phyloP scores from a whole-genome alignment of 1,139 yeast species.

The Candida sp. region DNA sequence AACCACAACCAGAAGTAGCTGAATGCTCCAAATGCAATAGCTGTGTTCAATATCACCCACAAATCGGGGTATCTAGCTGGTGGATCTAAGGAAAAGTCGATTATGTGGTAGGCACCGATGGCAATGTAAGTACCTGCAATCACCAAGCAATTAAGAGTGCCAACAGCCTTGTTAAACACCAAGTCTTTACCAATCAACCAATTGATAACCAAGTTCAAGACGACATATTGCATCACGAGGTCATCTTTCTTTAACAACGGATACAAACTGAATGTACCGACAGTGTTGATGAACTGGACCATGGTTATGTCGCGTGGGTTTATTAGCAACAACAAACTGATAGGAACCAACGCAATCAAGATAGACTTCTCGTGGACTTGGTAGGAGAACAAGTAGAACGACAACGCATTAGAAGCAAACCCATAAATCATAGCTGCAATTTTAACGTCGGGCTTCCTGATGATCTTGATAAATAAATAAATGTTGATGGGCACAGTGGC shows the following conservation, averaged over 20 bases:
- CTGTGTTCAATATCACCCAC: conserved; percentile 80
- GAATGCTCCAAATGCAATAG: conserved; percentile 79
- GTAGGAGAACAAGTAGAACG: conserved; percentile 88
- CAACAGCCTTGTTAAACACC: conserved; percentile 12
- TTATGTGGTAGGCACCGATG: conserved; percentile 53
- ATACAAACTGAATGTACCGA: conserved; percentile 85
- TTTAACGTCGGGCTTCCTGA: conserved; percentile 15
- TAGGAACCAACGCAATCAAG: conserved; percentile 85
- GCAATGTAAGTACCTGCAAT: conserved; percentile 64
- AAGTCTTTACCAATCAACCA: conserved; percentile 69
- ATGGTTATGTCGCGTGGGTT: conserved; percentile 59
- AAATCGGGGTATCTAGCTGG: conserved; percentile 78
- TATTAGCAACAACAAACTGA: conserved; percentile 67
- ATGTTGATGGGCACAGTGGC: conserved; percentile 73
- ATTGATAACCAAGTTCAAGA: conserved; percentile 66
- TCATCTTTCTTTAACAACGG: conserved; percentile 85
- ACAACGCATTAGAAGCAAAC: conserved; percentile 82
- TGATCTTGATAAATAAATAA: conserved; percentile 54
- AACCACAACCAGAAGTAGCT: conserved; percentile 80
- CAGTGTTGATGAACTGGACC: conserved; percentile 86
- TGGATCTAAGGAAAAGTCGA: conserved; percentile 56
- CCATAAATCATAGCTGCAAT: conserved; percentile 57
- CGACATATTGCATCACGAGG: conserved; percentile 71
- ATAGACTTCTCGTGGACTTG: conserved; percentile 97
- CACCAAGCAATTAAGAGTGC: conserved; percentile 44